A percentile compares a stretch with the other conserved stretches of the same genome.
These are phyloP conservation scores for Brettanomyces sp. DNA, from an alignment of 805 yeast genomes.

Conservation along the genomic window DNA sequence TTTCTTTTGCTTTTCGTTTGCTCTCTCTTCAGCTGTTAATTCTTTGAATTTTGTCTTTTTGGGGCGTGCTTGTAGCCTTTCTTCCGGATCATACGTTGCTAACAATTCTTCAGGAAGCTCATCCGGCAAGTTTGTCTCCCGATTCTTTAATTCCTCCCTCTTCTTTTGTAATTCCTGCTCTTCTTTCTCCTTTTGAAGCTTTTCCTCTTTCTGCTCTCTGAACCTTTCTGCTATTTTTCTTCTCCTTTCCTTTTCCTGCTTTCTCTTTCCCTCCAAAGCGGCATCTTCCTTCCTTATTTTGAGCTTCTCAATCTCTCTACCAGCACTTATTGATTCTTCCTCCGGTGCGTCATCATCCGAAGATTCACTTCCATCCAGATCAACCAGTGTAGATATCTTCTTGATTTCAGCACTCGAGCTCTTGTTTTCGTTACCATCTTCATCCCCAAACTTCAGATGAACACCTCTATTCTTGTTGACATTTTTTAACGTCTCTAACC, in stretches of 20 bases:
- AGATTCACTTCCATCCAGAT: slow-evolving; percentile 9
- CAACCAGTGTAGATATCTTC: slow-evolving; percentile 10
- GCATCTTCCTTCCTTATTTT: slow-evolving; percentile 13
- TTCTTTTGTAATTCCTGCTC: slow-evolving; percentile 4
- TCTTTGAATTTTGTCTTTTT: slow-evolving; percentile 27
- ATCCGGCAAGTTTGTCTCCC: slow-evolving; percentile 20
- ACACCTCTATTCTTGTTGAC: not conserved
- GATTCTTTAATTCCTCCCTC: slow-evolving; percentile 9
- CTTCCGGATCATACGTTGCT: slow-evolving; percentile 16
- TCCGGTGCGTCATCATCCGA: slow-evolving; percentile 42
- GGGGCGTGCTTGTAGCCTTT: slow-evolving; percentile 9
- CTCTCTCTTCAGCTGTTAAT: slow-evolving; percentile 9
- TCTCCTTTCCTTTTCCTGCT: slow-evolving; percentile 25
- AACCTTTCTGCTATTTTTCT: slow-evolving; percentile 20
- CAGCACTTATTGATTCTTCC: slow-evolving; percentile 27
- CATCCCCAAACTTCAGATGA: not conserved
- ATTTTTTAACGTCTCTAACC: not conserved
- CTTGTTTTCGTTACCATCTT: not conserved
- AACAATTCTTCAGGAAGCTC: slow-evolving; percentile 32
- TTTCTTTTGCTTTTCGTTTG: slow-evolving; percentile 7
- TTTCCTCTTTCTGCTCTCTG: slow-evolving; percentile 24
- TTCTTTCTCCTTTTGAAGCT: slow-evolving; percentile 12
- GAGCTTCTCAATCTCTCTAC: slow-evolving; percentile 13
- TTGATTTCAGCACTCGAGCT: slow-evolving; percentile 1
- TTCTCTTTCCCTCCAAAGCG: slow-evolving; percentile 11